These are phyloP conservation scores for Ceratocystis variospora DNA, from an alignment of 2,329 filamentous ascomycete genomes.

Conservation along the genomic window DNA sequence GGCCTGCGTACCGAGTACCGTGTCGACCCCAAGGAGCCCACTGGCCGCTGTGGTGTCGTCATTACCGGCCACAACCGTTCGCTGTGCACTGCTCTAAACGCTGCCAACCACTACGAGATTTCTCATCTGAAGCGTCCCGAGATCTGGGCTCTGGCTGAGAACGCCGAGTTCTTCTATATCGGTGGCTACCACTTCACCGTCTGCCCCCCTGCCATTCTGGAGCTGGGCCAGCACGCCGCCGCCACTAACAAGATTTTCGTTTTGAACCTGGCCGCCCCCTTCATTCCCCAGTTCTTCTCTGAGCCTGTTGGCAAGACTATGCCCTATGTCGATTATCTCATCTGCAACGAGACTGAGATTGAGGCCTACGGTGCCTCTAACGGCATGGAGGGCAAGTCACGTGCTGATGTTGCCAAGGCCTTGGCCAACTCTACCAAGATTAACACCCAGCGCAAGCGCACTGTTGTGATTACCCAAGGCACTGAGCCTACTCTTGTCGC, in stretches of 20 bases:
- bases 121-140: conserved; percentile 83
- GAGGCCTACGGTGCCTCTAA: conserved; percentile 75
- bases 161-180: conserved; percentile 79
- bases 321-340: conserved; percentile 88
- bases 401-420: conserved; percentile 71
- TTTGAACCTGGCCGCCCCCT: conserved; percentile 85
- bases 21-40: conserved; percentile 69
- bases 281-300: conserved; percentile 97
- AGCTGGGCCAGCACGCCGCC: conserved; percentile 80
- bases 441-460: conserved; percentile 69
- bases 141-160: conserved; percentile 85
- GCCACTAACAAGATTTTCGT: conserved; percentile 81
- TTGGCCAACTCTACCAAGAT: conserved; percentile 84
- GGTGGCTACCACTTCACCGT: conserved; percentile 97
- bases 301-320: conserved; percentile 74
- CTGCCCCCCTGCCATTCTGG: conserved; percentile 77
- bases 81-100: conserved; percentile 87
- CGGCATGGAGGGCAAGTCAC: conserved; percentile 57
- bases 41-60: conserved; percentile 87
- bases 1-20: conserved; percentile 92
- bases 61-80: conserved; percentile 94
- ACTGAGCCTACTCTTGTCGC: conserved; percentile 82
- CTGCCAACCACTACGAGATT: conserved; percentile 92
- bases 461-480: conserved; percentile 89
- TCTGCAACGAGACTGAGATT: conserved; percentile 95